Conservation (phyloP, 2,329 filamentous ascomycete species). For the Venturiaceae sp. region DNA sequence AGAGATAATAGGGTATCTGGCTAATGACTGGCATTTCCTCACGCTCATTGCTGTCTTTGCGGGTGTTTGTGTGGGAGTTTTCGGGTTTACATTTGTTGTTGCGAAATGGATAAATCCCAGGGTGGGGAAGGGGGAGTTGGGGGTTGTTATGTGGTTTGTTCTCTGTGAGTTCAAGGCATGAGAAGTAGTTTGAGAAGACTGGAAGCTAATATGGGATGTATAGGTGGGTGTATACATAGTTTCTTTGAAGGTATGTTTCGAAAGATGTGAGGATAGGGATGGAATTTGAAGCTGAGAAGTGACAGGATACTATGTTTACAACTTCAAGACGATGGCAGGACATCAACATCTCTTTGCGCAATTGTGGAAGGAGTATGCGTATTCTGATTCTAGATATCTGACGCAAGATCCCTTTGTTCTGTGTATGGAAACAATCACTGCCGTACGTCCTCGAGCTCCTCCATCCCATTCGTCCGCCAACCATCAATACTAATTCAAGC, state of each 20-base stretch:
- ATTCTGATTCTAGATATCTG: conserved; percentile 80
- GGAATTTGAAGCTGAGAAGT: neutral
- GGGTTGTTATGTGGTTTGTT: conserved; percentile 64
- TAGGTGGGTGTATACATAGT: conserved; percentile 61
- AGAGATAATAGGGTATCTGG: conserved; percentile 51
- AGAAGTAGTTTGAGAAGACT: neutral
- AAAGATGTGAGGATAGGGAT: no score
- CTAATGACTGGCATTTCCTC: conserved; percentile 53
- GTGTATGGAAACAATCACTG: conserved; percentile 78
- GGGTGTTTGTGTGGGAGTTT: conserved; percentile 44
- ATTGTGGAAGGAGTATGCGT: conserved; percentile 86
- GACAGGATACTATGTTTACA: conserved; percentile 63
- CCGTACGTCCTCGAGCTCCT: conserved; percentile 45
- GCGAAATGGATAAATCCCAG: conserved; percentile 43
- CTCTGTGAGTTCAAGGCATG: conserved; percentile 46
- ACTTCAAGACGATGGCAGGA: conserved; percentile 55
- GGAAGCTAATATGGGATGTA: conserved; percentile 2
- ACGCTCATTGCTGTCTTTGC: conserved; percentile 52
- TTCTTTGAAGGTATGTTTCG: conserved; percentile 61
- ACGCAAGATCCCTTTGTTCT: conserved; percentile 74
- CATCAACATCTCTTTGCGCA: conserved; percentile 69
- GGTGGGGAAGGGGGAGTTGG: conserved; percentile 44
- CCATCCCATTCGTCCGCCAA: neutral
- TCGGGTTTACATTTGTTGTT: conserved; percentile 45
- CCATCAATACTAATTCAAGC: neutral